Evolutionary conservation across 2,329 filamentous ascomycete species (phyloP).

Genomic region (Fusarium sp.): DNA sequence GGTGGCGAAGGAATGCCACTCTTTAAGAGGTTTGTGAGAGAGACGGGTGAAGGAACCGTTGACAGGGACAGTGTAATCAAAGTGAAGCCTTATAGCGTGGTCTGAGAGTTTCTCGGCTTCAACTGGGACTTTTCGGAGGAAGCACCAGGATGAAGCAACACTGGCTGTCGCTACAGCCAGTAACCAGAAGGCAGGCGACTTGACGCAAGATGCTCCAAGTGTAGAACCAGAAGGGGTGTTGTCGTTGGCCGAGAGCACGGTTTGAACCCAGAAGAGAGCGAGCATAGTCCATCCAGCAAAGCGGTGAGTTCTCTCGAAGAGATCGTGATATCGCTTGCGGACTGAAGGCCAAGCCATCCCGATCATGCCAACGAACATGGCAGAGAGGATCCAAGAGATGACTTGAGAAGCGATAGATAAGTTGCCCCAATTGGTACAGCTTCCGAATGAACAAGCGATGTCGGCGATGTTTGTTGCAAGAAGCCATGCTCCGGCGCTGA

Average conservation of each 20-base stretch:
- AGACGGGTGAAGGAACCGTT: conserved; percentile 61
- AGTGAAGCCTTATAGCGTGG: conserved; percentile 78
- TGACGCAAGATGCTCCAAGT: conserved; percentile 51
- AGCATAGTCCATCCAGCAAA: conserved; percentile 76
- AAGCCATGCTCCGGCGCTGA: conserved; percentile 60
- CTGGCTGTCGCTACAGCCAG: conserved; percentile 69
- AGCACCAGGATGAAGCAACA: conserved; percentile 77
- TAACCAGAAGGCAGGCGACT: conserved; percentile 69
- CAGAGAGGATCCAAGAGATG: conserved; percentile 67
- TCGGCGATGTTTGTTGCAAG: conserved; percentile 50
- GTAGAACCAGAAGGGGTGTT: conserved; percentile 46
- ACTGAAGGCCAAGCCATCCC: conserved; percentile 70
- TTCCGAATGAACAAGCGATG: conserved; percentile 29
- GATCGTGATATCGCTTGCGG: conserved; percentile 70
- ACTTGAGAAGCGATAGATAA: conserved; percentile 53
- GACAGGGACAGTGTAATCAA: conserved; percentile 68
- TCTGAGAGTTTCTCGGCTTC: conserved; percentile 73
- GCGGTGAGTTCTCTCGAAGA: conserved; percentile 76
- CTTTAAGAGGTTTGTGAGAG: conserved; percentile 68
- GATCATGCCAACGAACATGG: conserved; percentile 67
- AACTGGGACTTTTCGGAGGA: conserved; percentile 73
- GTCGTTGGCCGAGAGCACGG: conserved; percentile 61
- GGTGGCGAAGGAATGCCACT: conserved; percentile 81
- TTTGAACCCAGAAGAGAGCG: conserved; percentile 71
- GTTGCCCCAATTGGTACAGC: conserved; percentile 30